Percentiles rank a stretch among this genome's conserved stretches.
phyloP scores from a whole-genome alignment of 192 early-diverging fungal genomes.

The Umbelopsis sp. region DNA sequence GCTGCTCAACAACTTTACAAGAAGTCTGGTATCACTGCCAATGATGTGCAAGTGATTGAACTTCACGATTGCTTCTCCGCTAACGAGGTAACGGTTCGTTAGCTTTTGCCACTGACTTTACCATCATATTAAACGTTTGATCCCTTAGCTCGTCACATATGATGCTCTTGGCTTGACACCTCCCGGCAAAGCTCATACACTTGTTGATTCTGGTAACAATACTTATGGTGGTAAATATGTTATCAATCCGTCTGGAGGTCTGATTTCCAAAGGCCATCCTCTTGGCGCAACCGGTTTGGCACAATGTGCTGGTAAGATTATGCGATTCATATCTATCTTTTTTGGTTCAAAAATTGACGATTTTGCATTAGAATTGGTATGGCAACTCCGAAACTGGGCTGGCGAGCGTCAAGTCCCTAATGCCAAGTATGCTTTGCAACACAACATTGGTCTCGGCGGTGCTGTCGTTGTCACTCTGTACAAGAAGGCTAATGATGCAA shows the following conservation, averaged over 20 bases:
- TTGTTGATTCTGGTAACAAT: constrained; percentile 58
- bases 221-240: constrained; percentile 68
- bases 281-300: constrained; percentile 77
- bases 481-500: constrained; percentile 50
- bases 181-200: constrained; percentile 65
- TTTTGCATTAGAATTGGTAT: constrained; percentile 39
- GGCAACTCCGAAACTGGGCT: constrained; percentile 69
- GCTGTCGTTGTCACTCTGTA: constrained; percentile 70
- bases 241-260: constrained; percentile 73
- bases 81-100: constrained; percentile 59
- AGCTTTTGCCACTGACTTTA: background rate
- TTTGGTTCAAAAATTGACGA: background rate
- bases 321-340: background rate
- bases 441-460: constrained; percentile 77
- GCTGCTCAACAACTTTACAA: constrained; percentile 58
- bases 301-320: constrained; percentile 60
- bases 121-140: background rate
- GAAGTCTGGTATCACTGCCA: constrained; percentile 60
- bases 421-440: constrained; percentile 67
- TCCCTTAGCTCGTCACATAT: constrained; percentile 55
- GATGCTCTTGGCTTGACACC: constrained; percentile 70
- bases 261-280: constrained; percentile 80
- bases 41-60: constrained; percentile 70
- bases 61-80: constrained; percentile 81
- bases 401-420: constrained; percentile 70